Conservation (phyloP, 768 basidiomycete genomes). For the Melanogaster broomeanus region DNA sequence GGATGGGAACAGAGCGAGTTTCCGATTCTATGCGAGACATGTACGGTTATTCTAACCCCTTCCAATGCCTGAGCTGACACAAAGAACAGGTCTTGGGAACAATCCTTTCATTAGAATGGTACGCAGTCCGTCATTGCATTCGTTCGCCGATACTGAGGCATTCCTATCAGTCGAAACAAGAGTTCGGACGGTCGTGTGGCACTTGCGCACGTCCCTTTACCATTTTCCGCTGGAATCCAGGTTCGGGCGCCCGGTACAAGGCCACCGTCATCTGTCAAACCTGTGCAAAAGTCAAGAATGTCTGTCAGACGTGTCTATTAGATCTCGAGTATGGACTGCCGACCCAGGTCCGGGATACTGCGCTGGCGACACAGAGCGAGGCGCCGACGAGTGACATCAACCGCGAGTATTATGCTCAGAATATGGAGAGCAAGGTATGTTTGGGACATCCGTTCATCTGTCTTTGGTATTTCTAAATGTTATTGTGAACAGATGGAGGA, state of each 20-base stretch:
- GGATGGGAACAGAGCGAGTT: slow-evolving; percentile 95
- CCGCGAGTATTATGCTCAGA: slow-evolving; percentile 92
- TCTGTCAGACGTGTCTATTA: slow-evolving; percentile 96
- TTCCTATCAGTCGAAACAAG: slow-evolving; percentile 93
- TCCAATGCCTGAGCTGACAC: slow-evolving; percentile 3
- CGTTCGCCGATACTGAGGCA: neutral
- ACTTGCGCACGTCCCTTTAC: slow-evolving; percentile 97
- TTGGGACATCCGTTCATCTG: neutral
- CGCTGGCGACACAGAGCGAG: slow-evolving; percentile 78
- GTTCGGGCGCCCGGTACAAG: slow-evolving; percentile 90
- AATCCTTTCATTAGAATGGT: slow-evolving; percentile 97
- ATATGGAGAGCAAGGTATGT: slow-evolving; percentile 79
- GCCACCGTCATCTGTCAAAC: slow-evolving; percentile 97
- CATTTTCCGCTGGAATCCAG: slow-evolving; percentile 98
- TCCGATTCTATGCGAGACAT: slow-evolving; percentile 92
- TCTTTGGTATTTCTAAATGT: neutral
- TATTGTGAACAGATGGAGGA: slow-evolving; percentile 57
- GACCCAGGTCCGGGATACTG: slow-evolving; percentile 96
- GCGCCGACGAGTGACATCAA: slow-evolving; percentile 98
- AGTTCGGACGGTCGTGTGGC: slow-evolving; percentile 94
- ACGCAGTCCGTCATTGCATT: slow-evolving; percentile 20
- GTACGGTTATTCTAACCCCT: slow-evolving; percentile 43
- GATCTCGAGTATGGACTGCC: slow-evolving; percentile 97
- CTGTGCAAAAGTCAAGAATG: slow-evolving; percentile 93
- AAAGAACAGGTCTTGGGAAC: slow-evolving; percentile 67